Conservation (phyloP, 2,329 filamentous ascomycete genomes). For the Chalaropsis thielavioides region DNA sequence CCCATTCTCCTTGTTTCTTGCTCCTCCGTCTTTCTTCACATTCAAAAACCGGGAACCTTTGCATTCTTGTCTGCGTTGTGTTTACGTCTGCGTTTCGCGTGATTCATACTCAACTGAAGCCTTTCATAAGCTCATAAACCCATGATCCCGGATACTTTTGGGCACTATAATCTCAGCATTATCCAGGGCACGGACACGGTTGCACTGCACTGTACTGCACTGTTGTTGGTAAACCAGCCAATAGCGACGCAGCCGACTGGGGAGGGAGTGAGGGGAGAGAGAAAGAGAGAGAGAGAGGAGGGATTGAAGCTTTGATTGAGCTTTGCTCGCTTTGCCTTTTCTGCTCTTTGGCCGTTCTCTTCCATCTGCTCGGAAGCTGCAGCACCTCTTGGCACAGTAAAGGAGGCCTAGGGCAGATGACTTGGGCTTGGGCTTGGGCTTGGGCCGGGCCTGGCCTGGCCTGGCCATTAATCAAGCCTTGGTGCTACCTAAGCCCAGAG, state of each 20-base stretch:
- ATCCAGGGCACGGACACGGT: conserved; percentile 1
- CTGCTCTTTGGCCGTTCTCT: neutral
- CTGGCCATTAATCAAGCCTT: neutral
- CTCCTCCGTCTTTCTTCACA: neutral
- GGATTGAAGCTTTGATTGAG: neutral
- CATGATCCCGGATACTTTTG: conserved; percentile 1
- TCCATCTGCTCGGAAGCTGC: neutral
- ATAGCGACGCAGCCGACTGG: neutral
- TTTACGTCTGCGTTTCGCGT: neutral
- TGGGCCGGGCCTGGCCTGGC: too few species aligned
- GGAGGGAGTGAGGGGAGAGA: neutral
- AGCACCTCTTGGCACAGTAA: neutral
- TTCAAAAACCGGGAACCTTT: neutral
- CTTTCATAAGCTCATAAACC: neutral
- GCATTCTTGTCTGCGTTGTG: neutral
- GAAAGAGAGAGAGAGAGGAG: neutral
- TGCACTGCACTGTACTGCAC: conserved; percentile 6
- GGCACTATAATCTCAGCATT: neutral
- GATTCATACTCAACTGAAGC: neutral
- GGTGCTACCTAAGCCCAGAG: conserved; percentile 4
- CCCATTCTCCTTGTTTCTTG: neutral
- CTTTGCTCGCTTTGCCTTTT: neutral
- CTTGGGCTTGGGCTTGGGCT: neutral
- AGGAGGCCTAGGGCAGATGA: neutral
- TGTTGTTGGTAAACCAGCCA: neutral